Conservation (phyloP, 352 stramenopile species). For the Pythium coloratum region DNA sequence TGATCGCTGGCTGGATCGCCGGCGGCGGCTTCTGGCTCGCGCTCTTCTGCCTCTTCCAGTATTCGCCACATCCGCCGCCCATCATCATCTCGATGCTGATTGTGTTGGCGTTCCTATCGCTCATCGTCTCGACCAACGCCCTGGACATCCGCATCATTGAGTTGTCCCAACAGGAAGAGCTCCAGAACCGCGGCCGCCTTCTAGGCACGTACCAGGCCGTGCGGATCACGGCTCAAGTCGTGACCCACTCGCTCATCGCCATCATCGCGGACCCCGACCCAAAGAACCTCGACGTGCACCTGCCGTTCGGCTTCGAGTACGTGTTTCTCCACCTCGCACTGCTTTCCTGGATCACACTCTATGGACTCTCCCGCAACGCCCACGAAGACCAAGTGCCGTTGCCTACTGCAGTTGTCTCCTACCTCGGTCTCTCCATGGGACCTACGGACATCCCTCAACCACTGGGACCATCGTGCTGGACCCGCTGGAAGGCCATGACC, state of each 20-base stretch:
- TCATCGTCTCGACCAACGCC: constrained; percentile 34
- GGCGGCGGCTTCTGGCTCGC: constrained; percentile 27
- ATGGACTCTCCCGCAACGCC: constrained; percentile 31
- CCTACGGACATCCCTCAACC: not conserved
- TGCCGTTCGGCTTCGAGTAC: constrained; percentile 21
- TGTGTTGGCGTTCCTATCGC: constrained; percentile 30
- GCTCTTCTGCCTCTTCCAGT: constrained; percentile 35
- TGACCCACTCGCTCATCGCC: constrained; percentile 28
- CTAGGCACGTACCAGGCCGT: constrained; percentile 37
- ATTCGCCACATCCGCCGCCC: constrained; percentile 10
- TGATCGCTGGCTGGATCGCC: constrained; percentile 52
- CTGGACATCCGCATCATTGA: constrained; percentile 47
- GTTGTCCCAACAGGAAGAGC: constrained; percentile 47
- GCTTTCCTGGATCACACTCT: constrained; percentile 32
- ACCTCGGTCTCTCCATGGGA: not conserved
- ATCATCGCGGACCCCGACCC: constrained; percentile 7
- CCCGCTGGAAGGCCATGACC: constrained; percentile 21
- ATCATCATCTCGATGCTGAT: constrained; percentile 18
- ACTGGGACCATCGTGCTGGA: not conserved
- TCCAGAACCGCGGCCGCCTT: constrained; percentile 29
- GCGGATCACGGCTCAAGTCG: constrained; percentile 30
- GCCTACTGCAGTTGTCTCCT: not conserved
- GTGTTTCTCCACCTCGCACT: constrained; percentile 35
- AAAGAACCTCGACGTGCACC: constrained; percentile 15
- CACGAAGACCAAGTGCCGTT: constrained; percentile 19